Evolutionary conservation across 345 rosid species (phyloP).

Genomic region (Euphorbia lathyris): DNA sequence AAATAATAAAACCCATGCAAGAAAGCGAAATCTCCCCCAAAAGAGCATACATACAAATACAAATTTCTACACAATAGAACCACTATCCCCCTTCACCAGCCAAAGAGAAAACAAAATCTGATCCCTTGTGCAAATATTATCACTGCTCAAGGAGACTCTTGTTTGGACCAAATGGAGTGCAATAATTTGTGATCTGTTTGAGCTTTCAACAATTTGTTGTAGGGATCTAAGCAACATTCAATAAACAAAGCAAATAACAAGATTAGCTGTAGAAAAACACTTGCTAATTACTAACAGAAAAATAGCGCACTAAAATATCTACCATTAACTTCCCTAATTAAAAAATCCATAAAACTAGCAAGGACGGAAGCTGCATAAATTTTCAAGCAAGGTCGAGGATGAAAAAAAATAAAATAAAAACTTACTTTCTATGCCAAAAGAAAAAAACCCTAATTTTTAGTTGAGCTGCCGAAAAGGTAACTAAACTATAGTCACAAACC

Average conservation of each 20-base stretch:
- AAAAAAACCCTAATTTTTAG: slow-evolving; percentile 32
- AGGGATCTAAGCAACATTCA: slow-evolving; percentile 38
- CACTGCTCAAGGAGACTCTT: slow-evolving; percentile 27
- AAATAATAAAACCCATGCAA: slow-evolving; percentile 21
- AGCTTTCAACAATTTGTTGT: slow-evolving; percentile 40
- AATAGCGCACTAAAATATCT: neutral
- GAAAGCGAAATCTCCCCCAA: neutral
- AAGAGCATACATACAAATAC: slow-evolving; percentile 2
- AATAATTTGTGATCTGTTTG: slow-evolving; percentile 34
- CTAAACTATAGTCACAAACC: neutral
- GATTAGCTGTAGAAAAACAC: slow-evolving; percentile 19
- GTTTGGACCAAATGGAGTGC: slow-evolving; percentile 27
- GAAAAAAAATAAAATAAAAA: neutral
- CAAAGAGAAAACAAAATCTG: slow-evolving; percentile 24
- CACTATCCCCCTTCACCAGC: slow-evolving; percentile 28
- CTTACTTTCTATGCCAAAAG: neutral
- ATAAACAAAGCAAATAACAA: slow-evolving; percentile 29
- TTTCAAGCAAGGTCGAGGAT: neutral
- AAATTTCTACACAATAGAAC: slow-evolving; percentile 11
- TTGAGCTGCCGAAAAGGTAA: neutral
- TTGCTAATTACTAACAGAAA: neutral
- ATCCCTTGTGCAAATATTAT: slow-evolving; percentile 19
- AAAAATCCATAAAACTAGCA: neutral
- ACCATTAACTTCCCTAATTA: neutral
- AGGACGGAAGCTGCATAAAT: slow-evolving; percentile 1